Conservation (phyloP, 2,329 filamentous ascomycete species). For the Phialophora tarda region DNA sequence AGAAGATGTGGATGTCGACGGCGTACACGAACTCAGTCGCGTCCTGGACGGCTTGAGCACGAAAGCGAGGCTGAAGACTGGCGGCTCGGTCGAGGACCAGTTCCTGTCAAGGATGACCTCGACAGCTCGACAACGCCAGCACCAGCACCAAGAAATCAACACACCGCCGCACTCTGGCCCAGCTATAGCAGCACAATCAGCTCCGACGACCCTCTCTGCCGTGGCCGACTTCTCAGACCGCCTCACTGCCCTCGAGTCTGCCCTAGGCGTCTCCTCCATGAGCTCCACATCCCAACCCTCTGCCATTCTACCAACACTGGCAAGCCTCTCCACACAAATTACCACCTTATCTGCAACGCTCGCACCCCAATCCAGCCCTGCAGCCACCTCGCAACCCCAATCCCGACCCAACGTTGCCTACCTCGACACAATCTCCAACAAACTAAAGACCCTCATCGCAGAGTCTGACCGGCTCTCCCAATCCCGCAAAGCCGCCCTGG, state of each 20-base stretch:
- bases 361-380: constrained; percentile 41
- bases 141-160: constrained; percentile 3
- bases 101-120: constrained; percentile 32
- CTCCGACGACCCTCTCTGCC: constrained; percentile 69
- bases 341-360: constrained; percentile 66
- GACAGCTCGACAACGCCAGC: constrained; percentile 8
- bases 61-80: constrained; percentile 23
- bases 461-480: constrained; percentile 53
- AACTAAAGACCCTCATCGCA: constrained; percentile 52
- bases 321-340: constrained; percentile 80
- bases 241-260: constrained; percentile 76
- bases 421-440: constrained; percentile 51
- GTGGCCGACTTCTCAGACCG: constrained; percentile 85
- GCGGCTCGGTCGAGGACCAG: constrained; percentile 31
- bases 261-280: constrained; percentile 76
- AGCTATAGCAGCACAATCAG: constrained; percentile 43
- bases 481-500: constrained; percentile 51
- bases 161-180: not conserved
- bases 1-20: constrained; percentile 55
- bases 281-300: constrained; percentile 56
- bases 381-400: constrained; percentile 12
- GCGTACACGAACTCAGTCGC: constrained; percentile 71
- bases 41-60: constrained; percentile 61
- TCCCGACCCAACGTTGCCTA: constrained; percentile 46
- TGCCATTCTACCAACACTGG: constrained; percentile 81